phyloP scores from a whole-genome alignment of 495 filamentous ascomycete genomes.

The Penicillium flavigenum region DNA sequence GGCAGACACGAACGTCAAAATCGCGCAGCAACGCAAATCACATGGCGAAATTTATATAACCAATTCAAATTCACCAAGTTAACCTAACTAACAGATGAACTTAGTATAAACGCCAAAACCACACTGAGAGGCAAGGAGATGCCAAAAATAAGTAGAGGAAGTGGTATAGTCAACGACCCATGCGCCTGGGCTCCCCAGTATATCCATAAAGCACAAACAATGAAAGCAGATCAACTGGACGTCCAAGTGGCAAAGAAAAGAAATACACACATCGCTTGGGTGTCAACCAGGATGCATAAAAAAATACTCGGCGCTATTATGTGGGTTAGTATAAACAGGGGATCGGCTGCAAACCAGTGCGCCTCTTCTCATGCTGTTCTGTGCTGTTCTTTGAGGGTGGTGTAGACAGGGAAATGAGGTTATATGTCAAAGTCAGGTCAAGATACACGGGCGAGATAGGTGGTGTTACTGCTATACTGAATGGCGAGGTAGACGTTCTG shows the following conservation, averaged over 20 bases:
- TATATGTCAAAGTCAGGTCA: slow-evolving; percentile 3
- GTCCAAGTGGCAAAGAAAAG: background rate
- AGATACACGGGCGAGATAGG: background rate
- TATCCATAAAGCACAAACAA: background rate
- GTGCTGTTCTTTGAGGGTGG: background rate
- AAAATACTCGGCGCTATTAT: slow-evolving; percentile 1
- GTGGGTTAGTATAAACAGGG: slow-evolving; percentile 11
- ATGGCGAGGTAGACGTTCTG: background rate
- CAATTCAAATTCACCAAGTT: background rate
- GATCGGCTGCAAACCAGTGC: slow-evolving; percentile 10
- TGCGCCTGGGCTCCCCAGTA: slow-evolving; percentile 15
- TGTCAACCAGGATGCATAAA: background rate
- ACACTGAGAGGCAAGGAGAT: background rate
- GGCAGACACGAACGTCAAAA: background rate
- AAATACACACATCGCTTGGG: background rate
- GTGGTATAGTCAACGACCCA: slow-evolving; percentile 17
- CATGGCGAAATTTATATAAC: background rate
- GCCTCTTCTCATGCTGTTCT: slow-evolving; percentile 1
- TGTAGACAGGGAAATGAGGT: background rate
- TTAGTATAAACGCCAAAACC: background rate
- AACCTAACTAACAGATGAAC: background rate
- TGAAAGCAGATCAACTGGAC: background rate
- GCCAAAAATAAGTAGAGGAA: background rate
- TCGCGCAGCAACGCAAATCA: background rate
- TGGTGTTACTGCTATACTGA: background rate